Percentiles rank a stretch among this genome's conserved stretches.
Evolutionary conservation across 148 eudicot genomes (phyloP).

Genomic region (Heliamphora exappendiculata): DNA sequence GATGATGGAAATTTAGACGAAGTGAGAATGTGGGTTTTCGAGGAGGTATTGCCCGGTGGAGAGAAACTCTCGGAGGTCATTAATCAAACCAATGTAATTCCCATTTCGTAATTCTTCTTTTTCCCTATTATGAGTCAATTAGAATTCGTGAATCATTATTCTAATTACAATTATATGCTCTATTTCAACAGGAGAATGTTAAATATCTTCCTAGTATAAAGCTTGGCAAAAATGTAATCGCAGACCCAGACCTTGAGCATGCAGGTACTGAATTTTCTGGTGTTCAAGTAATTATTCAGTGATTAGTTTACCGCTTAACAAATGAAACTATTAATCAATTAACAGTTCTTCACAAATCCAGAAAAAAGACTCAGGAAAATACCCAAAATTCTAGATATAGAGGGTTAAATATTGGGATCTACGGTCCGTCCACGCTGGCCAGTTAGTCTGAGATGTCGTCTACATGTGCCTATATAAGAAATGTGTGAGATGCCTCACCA

Average conservation of each 20-base stretch:
- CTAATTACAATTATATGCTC: not conserved
- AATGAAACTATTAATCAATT: not conserved
- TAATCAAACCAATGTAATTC: slow-evolving; percentile 71
- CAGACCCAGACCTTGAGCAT: slow-evolving; percentile 77
- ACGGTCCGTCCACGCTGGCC: no score
- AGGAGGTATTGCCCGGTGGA: slow-evolving; percentile 73
- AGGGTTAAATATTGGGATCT: no score
- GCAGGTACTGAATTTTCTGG: slow-evolving; percentile 40
- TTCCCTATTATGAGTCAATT: not conserved
- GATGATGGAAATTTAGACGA: slow-evolving; percentile 52
- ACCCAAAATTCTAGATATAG: no score
- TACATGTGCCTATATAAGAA: no score
- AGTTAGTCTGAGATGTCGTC: no score
- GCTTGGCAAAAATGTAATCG: slow-evolving; percentile 86
- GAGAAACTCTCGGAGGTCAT: slow-evolving; percentile 69
- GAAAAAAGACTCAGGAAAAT: no score
- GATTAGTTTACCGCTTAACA: not conserved
- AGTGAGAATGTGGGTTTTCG: slow-evolving; percentile 98
- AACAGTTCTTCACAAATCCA: no score
- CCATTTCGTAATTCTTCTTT: not conserved
- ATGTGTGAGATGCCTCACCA: no score
- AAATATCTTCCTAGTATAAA: slow-evolving; percentile 86
- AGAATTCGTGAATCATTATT: not conserved
- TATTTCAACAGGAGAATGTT: slow-evolving; percentile 63
- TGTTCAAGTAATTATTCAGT: not conserved